phyloP scores from a whole-genome alignment of 768 basidiomycete species.

The Panaeolus papilionaceus region DNA sequence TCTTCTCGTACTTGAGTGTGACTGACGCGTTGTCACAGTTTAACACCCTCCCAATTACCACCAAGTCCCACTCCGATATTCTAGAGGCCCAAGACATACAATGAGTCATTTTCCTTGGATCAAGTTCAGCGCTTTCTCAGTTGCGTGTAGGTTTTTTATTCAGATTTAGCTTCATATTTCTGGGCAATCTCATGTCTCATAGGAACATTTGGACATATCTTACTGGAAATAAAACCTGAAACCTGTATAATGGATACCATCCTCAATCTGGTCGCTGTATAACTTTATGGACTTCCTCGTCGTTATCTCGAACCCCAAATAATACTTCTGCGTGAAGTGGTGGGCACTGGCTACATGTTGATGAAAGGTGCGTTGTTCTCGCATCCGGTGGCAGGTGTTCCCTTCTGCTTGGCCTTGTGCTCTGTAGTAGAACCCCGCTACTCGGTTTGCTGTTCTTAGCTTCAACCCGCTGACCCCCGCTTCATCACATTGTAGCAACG shows the following conservation, averaged over 20 bases:
- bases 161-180: slow-evolving; percentile 15
- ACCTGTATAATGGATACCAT: background rate
- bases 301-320: background rate
- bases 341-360: slow-evolving; percentile 59
- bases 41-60: background rate
- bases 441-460: background rate
- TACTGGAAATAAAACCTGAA: background rate
- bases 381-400: slow-evolving; percentile 13
- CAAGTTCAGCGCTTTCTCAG: slow-evolving; percentile 52
- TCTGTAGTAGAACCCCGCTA: background rate
- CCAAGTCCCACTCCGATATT: too few relatives aligned
- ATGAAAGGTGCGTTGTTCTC: slow-evolving; percentile 60
- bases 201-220: slow-evolving; percentile 15
- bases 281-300: background rate
- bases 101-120: slow-evolving; percentile 66
- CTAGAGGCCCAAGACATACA: background rate
- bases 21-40: slow-evolving; percentile 8
- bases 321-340: slow-evolving; percentile 41
- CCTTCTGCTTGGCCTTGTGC: slow-evolving; percentile 6
- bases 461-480: slow-evolving; percentile 28
- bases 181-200: slow-evolving; percentile 20
- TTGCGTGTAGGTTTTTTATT: slow-evolving; percentile 49
- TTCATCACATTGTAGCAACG: slow-evolving; percentile 43
- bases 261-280: background rate
- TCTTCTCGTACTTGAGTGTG: background rate